Evolutionary conservation across 306 rosid species (phyloP), one percentile per base, ranked within the genome.

Genomic region (Corylus avellana): DNA sequence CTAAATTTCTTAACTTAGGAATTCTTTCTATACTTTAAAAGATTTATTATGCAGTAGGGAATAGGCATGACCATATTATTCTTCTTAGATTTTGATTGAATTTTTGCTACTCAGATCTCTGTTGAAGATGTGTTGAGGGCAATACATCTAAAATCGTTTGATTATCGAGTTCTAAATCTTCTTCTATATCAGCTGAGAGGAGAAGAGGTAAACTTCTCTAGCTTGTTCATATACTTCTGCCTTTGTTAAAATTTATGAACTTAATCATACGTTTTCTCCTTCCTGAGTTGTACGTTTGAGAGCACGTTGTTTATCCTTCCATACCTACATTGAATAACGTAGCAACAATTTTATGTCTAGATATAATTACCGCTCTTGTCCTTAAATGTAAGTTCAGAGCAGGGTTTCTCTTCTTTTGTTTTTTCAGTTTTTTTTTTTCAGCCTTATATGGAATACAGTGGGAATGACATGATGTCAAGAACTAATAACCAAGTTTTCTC

Each of bases 131-230:
- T 90, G 75, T 80, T 87, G 82, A 92, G 74, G 86, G 93, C 97
- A 79, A 77, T 90, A 78, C 91, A 86, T 87, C 88, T 92, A 55
- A 94, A 92, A 83, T 91, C 98, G 70, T 94, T 90, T 81, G 98
- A 94, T 87, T 94, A 92, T 69, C 91, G 97, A 48, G 93, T 94
- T 82, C 62, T 94, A 81, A 92, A 91, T 87, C 97, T 94, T 85
- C 97, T 94, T 73, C 93, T 94, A 69, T 92, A 94, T 85, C 90
- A 90, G 76, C 79, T 94, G 78, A 89, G 83, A 84, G 97, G 90
- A 56, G 88, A 87, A 51, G 80, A 91, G 98, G 98, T 94, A 87
- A 73, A 82, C 51, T 12, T 27, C 66, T 73, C 61, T 54, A 57
- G 58, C 46, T 82, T 77, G 56, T 29, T 46, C 29, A 8, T 48